phyloP scores from a whole-genome alignment of 75 land plant genomes.

The Selaginella tamariscina region DNA sequence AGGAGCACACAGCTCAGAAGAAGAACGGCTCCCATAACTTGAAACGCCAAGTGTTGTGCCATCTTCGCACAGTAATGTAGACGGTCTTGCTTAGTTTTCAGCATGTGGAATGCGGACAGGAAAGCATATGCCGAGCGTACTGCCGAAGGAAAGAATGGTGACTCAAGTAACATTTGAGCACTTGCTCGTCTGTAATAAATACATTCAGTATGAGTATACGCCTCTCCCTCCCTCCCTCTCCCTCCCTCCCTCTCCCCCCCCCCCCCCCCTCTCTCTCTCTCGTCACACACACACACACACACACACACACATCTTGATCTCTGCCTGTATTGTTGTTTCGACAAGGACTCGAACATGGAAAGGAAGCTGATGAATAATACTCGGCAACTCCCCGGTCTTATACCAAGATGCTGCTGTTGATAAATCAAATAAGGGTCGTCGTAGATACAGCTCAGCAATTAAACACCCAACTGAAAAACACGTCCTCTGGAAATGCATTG shows the following conservation, averaged over 20 bases:
- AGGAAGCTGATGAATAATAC: constrained; percentile 44
- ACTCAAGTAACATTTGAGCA: constrained; percentile 46
- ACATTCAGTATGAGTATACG: not conserved
- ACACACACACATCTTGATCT: constrained; percentile 40
- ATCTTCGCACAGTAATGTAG: constrained; percentile 62
- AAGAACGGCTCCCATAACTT: constrained; percentile 49
- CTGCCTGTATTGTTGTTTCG: constrained; percentile 42
- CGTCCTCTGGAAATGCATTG: too few species aligned
- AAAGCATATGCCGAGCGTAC: constrained; percentile 57
- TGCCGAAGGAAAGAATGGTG: constrained; percentile 54
- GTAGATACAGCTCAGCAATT: constrained; percentile 61
- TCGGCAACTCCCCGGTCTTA: constrained; percentile 41
- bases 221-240: too few species aligned
- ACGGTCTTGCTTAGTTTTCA: constrained; percentile 39
- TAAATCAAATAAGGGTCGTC: constrained; percentile 67
- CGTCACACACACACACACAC: not conserved
- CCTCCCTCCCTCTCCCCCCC: too few species aligned
- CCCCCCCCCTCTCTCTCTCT: too few species aligned
- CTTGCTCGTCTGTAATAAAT: constrained; percentile 52
- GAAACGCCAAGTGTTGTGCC: constrained; percentile 52
- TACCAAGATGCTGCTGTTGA: constrained; percentile 34
- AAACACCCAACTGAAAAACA: constrained; percentile 71
- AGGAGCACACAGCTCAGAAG: constrained; percentile 68
- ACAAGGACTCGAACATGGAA: constrained; percentile 39
- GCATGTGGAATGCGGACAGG: constrained; percentile 55